Base-by-base conservation (phyloP, 805 yeast genomes). In the Candida coquimbonensis region DNA sequence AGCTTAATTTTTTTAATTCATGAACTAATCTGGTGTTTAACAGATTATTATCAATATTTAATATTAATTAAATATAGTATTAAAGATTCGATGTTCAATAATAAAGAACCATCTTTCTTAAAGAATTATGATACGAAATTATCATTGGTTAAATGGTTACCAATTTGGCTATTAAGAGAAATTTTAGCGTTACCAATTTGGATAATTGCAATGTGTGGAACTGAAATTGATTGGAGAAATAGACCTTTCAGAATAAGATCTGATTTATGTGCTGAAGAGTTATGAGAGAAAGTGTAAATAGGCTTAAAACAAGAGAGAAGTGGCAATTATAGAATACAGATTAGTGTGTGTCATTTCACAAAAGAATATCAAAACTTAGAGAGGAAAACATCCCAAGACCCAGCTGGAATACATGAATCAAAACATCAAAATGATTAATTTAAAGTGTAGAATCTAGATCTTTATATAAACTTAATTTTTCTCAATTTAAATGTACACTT, bases 151-250 rank as follows among this genome's bases (percentile, higher is more conserved):
- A 56, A 51, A 21, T 56, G 66, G 63, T 46, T 70, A 4, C 59
- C 66, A 1, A 65, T 72, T 24, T 88, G 96, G 96, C 33, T 74
- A 0, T 59, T 78, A 33, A 69, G 96, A 43, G 96, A 88, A 59
- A 3, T 72, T 0, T 63, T 87, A 44, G 96, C 96, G 1, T 65
- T 88, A 19, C 96, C 96, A 0, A 77, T 88, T 21, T 88, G 96
- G 96, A 48, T 83, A 2, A 68, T 67, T 27, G 96, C 96, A 1
- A 81, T 88, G 83, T 52, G 70, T 29, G 96, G 96, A 0, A 80
- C 82, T 12, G 73, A 76, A 40, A 80, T 81, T 36, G 87, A 87
- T 62, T 82, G 89, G 89, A 69, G 96, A 49, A 86, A 87, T 34
- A 72, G 78, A 51, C 87, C 88, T 2, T 88, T 87, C 61, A 69